Evolutionary conservation across 257 asterid genomes (phyloP), one percentile per base, ranked within the genome.

Genomic region (Capsicum pubescens): DNA sequence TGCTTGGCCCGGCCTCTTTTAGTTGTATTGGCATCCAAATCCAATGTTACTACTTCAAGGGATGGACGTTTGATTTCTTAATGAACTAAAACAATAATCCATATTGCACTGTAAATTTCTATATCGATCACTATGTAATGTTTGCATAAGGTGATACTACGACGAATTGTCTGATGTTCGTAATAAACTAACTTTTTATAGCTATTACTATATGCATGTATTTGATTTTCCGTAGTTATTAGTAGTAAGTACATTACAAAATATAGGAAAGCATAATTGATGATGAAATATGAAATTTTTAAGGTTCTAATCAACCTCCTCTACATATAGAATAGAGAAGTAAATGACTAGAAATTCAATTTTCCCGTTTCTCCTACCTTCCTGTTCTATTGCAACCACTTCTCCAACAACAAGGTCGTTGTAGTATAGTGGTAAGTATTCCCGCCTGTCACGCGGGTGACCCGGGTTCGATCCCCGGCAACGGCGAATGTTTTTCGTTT

Each of bases 381-480:
- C 2, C 2, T 26, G 0, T 26, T 52, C 15, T 52, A 52, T 11
- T 9, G 15, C 57, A 50, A 50, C 57, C 13, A 54, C 3, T 4
- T 1, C 32, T 4, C 44, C 2, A 39, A 39, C 44, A 39, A 15
- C 9, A 1, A 52, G 32, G 93, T 88, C 91, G 95, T 93, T 95
- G 98, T 95, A 93, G 98, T 93, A 92, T 93, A 94, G 97, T 94
- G 95, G 98, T 94, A n/a, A 95, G 98, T 94, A 95, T 95, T 87
- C 92, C 94, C 92, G 93, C 99, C 97, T 95, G 97, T 94, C 97
- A 94, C 97, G 95, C 97, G 95, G 94, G 95, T 85, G 97, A 95
- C 99, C 95, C 97, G 94, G 97, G 97, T 93, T 95, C 97, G 94
- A 94, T 93, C 98, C 97, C 97, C 94, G 97, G 97, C 97, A 92